phyloP scores from a whole-genome alignment of 257 asterid genomes.

The Solanum stenotomum region DNA sequence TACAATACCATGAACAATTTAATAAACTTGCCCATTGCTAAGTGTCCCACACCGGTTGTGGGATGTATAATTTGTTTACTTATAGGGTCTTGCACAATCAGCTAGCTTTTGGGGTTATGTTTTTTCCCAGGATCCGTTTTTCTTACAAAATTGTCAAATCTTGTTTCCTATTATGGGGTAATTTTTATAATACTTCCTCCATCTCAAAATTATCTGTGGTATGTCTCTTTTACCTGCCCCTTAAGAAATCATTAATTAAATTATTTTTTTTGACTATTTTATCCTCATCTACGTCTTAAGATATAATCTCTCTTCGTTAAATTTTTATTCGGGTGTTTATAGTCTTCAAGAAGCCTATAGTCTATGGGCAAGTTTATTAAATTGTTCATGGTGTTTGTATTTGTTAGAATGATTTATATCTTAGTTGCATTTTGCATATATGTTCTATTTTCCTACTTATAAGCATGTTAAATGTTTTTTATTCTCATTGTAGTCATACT shows the following conservation, averaged over 20 bases:
- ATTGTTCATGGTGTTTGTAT: not conserved
- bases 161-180: not conserved
- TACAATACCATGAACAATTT: not conserved
- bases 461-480: not conserved
- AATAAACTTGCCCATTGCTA: not conserved
- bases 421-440: not conserved
- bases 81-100: not conserved
- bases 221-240: not conserved
- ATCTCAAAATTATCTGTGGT: not conserved
- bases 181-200: not conserved
- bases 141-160: not conserved
- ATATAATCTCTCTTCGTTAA: no score
- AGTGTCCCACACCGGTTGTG: no score
- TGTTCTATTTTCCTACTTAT: conserved; percentile 15
- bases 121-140: no score
- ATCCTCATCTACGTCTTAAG: not conserved
- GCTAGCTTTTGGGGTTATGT: no score
- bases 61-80: no score
- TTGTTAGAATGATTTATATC: not conserved
- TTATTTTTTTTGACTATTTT: not conserved
- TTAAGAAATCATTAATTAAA: not conserved
- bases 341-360: not conserved
- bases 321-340: not conserved
- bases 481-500: not conserved
- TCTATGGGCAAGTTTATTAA: not conserved